Evolutionary conservation across 257 asterid species (phyloP).

Genomic region (Fraxinus americana): DNA sequence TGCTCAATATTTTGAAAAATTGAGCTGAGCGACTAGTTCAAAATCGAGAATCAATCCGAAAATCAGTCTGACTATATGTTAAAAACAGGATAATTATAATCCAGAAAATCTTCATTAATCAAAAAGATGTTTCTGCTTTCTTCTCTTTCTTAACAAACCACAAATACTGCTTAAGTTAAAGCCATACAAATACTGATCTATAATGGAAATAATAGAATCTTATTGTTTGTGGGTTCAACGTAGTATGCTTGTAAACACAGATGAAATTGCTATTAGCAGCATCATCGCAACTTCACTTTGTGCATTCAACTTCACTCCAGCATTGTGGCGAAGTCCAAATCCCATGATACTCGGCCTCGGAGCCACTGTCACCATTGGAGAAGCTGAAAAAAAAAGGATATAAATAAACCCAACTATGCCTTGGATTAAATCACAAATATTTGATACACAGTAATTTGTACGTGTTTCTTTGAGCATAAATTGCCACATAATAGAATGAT

Average conservation of each 20-base stretch:
- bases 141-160: too few species aligned
- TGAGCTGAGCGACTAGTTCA: too few species aligned
- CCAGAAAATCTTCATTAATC: too few species aligned
- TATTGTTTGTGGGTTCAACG: background rate
- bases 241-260: conserved; percentile 9
- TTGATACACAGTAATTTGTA: background rate
- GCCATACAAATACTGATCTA: background rate
- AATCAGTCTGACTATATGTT: too few species aligned
- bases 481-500: background rate
- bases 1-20: too few species aligned
- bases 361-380: conserved; percentile 43
- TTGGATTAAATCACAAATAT: background rate
- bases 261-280: conserved; percentile 26
- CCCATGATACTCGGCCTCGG: conserved; percentile 50
- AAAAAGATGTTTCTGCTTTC: too few species aligned
- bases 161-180: background rate
- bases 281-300: conserved; percentile 29
- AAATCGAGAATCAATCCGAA: too few species aligned
- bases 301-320: conserved; percentile 37
- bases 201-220: background rate
- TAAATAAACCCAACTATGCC: background rate
- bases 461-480: background rate
- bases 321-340: conserved; percentile 35
- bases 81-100: too few species aligned
- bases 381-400: conserved; percentile 41